Evolutionary conservation across 1,284 basidiomycete genomes (phyloP).

Genomic region (Inonotus hispidus): DNA sequence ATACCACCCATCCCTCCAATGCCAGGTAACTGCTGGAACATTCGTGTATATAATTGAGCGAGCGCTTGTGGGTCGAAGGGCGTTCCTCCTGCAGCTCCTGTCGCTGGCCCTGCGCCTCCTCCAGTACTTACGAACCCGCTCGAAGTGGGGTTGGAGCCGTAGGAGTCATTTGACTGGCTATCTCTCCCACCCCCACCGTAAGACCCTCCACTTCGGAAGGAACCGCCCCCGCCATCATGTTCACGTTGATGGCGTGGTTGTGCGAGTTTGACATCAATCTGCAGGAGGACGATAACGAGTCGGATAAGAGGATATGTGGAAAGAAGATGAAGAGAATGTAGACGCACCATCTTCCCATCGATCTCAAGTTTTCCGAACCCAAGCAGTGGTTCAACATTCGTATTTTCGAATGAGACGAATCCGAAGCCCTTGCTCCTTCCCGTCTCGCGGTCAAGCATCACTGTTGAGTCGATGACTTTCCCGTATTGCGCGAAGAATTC

Average conservation of each 20-base stretch:
- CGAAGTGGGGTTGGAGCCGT: constrained; percentile 27
- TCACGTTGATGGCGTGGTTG: constrained; percentile 82
- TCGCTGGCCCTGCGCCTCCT: constrained; percentile 4
- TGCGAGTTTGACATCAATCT: constrained; percentile 95
- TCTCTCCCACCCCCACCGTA: constrained; percentile 17
- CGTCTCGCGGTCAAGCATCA: constrained; percentile 98
- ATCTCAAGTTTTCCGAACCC: constrained; percentile 83
- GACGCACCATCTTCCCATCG: constrained; percentile 82
- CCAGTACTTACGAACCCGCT: constrained; percentile 19
- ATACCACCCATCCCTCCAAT: constrained; percentile 35
- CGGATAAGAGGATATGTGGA: background rate
- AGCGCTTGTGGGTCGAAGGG: constrained; percentile 79
- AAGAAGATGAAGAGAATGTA: background rate
- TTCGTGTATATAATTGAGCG: constrained; percentile 74
- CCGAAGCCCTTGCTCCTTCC: constrained; percentile 96
- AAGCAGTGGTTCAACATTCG: constrained; percentile 80
- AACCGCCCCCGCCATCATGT: constrained; percentile 20
- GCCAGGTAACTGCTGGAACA: constrained; percentile 65
- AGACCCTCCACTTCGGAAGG: constrained; percentile 16
- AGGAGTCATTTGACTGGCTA: constrained; percentile 21
- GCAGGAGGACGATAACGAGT: constrained; percentile 6
- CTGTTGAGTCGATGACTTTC: constrained; percentile 92
- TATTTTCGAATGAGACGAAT: constrained; percentile 93
- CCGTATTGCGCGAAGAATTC: constrained; percentile 90
- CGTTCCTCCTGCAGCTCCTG: constrained; percentile 35